Percentiles rank a stretch among this genome's conserved stretches.
These are phyloP conservation scores for Colletotrichum gigasporum DNA, from an alignment of 2,329 filamentous ascomycete genomes.

Conservation along the genomic window DNA sequence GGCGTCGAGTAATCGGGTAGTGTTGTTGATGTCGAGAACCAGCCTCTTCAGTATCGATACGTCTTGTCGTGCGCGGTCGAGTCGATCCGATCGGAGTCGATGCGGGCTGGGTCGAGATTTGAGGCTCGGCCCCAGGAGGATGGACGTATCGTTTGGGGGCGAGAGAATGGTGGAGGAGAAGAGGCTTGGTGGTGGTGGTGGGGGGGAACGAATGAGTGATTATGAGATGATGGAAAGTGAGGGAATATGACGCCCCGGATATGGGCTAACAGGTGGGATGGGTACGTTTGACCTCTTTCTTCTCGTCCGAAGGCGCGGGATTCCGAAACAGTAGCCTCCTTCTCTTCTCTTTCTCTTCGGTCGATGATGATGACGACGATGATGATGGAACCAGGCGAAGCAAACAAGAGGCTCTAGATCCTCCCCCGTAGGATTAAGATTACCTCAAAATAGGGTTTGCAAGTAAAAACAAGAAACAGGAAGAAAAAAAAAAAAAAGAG, in stretches of 20 bases:
- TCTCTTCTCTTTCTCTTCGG: not conserved
- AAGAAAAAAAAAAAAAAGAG: not conserved
- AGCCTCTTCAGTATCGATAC: constrained; percentile 23
- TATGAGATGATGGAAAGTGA: not conserved
- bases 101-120: not conserved
- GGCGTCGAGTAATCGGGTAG: too few relatives aligned
- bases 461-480: not conserved
- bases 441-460: too few relatives aligned
- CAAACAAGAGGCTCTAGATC: constrained; percentile 6
- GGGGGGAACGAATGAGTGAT: not conserved
- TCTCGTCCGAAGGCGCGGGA: too few relatives aligned
- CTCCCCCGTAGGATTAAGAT: constrained; percentile 24
- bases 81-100: not conserved
- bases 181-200: not conserved
- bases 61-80: not conserved
- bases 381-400: not conserved
- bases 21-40: constrained; percentile 24
- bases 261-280: not conserved
- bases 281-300: too few relatives aligned
- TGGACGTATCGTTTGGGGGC: not conserved
- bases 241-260: too few relatives aligned
- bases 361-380: not conserved
- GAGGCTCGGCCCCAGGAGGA: constrained; percentile 7
- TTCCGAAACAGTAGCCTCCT: not conserved
- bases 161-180: not conserved